These are phyloP conservation scores for Viola odorata DNA, from an alignment of 345 rosid genomes.

Conservation along the genomic window DNA sequence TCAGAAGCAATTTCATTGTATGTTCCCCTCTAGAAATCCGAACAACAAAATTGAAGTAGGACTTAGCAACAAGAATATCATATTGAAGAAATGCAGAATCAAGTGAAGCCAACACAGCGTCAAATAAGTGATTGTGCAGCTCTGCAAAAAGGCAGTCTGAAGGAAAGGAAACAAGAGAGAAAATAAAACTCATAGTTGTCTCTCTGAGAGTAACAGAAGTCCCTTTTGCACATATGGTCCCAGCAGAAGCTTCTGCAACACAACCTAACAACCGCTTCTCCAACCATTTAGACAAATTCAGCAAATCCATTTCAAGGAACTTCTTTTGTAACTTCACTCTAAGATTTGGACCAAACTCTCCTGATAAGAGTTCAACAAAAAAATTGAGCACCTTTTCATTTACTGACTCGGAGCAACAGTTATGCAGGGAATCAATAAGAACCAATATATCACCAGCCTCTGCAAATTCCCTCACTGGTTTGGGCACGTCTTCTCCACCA, in stretches of 20 bases:
- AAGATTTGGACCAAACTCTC: constrained; percentile 51
- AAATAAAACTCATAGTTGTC: constrained; percentile 68
- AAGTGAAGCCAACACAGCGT: constrained; percentile 71
- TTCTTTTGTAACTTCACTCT: constrained; percentile 52
- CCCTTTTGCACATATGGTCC: constrained; percentile 46
- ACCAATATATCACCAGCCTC: constrained; percentile 64
- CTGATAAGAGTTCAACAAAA: constrained; percentile 69
- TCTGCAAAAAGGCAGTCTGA: constrained; percentile 40
- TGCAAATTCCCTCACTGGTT: constrained; percentile 41
- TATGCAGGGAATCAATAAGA: constrained; percentile 63
- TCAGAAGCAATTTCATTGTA: constrained; percentile 58
- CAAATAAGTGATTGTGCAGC: constrained; percentile 68
- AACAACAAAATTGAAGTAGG: constrained; percentile 71
- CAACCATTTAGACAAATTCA: constrained; percentile 66
- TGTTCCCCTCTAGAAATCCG: constrained; percentile 70
- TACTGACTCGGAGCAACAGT: constrained; percentile 63
- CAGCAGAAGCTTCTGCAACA: constrained; percentile 43
- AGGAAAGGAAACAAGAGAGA: constrained; percentile 48
- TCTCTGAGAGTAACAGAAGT: constrained; percentile 67
- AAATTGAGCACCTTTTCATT: constrained; percentile 79
- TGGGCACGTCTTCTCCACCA: constrained; percentile 46
- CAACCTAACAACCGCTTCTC: constrained; percentile 84
- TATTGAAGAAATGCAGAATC: constrained; percentile 72
- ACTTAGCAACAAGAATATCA: constrained; percentile 68
- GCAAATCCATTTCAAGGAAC: constrained; percentile 63